Evolutionary conservation across 1,139 yeast genomes (phyloP), one percentile per base, ranked within the genome.

Genomic region (Yamadazyma spencermartinsiae): DNA sequence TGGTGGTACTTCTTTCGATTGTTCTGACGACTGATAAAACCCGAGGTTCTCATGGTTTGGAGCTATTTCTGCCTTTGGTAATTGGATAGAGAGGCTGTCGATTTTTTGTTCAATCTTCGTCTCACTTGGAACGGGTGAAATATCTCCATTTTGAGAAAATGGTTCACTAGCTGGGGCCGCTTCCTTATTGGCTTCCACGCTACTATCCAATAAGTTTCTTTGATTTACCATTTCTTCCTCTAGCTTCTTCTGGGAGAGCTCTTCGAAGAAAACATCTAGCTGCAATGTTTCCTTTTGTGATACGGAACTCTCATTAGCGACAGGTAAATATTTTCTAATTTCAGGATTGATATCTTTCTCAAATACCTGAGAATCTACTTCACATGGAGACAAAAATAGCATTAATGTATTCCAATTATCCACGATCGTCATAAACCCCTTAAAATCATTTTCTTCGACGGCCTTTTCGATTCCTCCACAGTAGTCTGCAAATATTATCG

Each of bases 391-490:
- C 11, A 72, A 55, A 23, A 54, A 52, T 15, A 67, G 31, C 72
- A 70, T 67, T 36, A 72, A 52, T 13, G 44, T 37, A 42, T 72
- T 72, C 77, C 76, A 72, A 39, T 58, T 63, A 47, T 72, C 76
- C 29, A 72, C 56, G 8, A 67, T 52, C 25, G 38, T 43, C 64
- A 71, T 56, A 43, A 72, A 72, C 6, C 47, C 49, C 10, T 52
- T 49, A 38, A 72, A 66, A 40, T 65, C 63, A 42, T 70, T 61
- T 3, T 58, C 55, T 3, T 58, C 63, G 11, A 69, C 60, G 0
- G 74, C 50, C 11, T 46, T 44, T 35, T 65, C 66, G 13, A 70
- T 44, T 16, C 42, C 52, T 13, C 53, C 50, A 46, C 72, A 68
- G 42, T 61, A 71, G 17, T 66, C 67, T 11, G 62, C 52, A 31